These are phyloP conservation scores for Curvularia sp. DNA, from an alignment of 2,329 filamentous ascomycete genomes.

Conservation along the genomic window DNA sequence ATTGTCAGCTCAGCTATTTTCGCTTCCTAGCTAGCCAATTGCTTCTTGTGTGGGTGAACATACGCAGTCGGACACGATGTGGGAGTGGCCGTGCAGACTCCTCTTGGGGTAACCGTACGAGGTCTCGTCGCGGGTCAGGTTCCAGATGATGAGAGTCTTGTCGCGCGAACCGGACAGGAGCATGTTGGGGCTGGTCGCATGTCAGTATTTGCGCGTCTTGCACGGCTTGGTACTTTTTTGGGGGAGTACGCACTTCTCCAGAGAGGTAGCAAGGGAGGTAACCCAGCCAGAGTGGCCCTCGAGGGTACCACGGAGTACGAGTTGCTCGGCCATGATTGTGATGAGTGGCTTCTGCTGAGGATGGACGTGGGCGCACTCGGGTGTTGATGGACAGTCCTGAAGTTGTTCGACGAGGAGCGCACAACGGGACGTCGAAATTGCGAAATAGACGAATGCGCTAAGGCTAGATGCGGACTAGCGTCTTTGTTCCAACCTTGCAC, in stretches of 20 bases:
- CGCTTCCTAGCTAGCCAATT: slow-evolving; percentile 39
- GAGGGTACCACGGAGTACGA: slow-evolving; percentile 95
- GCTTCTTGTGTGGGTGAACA: slow-evolving; percentile 54
- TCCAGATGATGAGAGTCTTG: slow-evolving; percentile 99
- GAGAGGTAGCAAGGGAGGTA: slow-evolving; percentile 95
- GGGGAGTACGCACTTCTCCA: slow-evolving; percentile 81
- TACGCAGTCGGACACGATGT: slow-evolving; percentile 99
- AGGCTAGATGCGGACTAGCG: slow-evolving; percentile 5
- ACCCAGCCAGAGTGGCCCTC: slow-evolving; percentile 99
- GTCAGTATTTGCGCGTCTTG: slow-evolving; percentile 45
- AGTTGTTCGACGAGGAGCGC: slow-evolving; percentile 27
- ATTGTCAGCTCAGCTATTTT: slow-evolving; percentile 41
- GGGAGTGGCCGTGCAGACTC: slow-evolving; percentile 97
- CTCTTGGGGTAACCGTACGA: slow-evolving; percentile 99
- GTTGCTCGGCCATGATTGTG: slow-evolving; percentile 82
- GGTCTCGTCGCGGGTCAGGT: slow-evolving; percentile 97
- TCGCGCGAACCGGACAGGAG: slow-evolving; percentile 96
- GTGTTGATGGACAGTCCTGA: slow-evolving; percentile 36
- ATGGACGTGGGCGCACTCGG: slow-evolving; percentile 43
- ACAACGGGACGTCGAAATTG: slow-evolving; percentile 21
- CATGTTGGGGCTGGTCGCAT: slow-evolving; percentile 85
- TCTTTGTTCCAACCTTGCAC: background rate
- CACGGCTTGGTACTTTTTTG: background rate
- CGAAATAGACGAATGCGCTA: slow-evolving; percentile 16
- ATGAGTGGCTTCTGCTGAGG: slow-evolving; percentile 47